A percentile compares a stretch with the other conserved stretches of the same genome.
Conservation (phyloP, 2,329 filamentous ascomycete species). For the Magnaporthiopsis rhizophila region DNA sequence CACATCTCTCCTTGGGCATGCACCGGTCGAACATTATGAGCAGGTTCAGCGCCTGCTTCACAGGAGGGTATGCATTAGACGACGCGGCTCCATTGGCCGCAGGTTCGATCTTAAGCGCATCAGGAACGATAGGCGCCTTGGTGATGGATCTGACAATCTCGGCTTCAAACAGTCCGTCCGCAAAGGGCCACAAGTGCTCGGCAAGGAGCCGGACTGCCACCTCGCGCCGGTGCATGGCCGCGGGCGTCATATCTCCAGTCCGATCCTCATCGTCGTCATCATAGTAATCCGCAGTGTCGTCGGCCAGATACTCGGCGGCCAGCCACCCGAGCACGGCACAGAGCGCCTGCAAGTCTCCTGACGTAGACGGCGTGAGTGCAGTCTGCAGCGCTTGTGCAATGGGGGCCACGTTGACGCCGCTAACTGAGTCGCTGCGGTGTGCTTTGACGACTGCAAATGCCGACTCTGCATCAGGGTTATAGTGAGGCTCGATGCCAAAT, state of each 20-base stretch:
- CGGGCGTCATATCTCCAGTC: slow-evolving; percentile 27
- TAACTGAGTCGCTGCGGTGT: slow-evolving; percentile 42
- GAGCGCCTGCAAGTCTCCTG: slow-evolving; percentile 36
- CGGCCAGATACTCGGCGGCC: slow-evolving; percentile 47
- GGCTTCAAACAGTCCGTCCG: slow-evolving; percentile 44
- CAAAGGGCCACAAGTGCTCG: slow-evolving; percentile 50
- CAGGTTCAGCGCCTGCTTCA: slow-evolving; percentile 50
- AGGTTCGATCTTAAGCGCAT: slow-evolving; percentile 41
- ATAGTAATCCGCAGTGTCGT: slow-evolving; percentile 44
- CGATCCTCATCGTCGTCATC: slow-evolving; percentile 25
- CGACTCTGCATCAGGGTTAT: slow-evolving; percentile 17
- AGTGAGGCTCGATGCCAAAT: slow-evolving; percentile 48
- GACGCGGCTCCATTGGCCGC: slow-evolving; percentile 37
- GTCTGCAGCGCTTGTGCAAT: slow-evolving; percentile 5
- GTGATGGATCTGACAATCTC: slow-evolving; percentile 49
- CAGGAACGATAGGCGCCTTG: slow-evolving; percentile 36
- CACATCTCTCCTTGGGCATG: slow-evolving; percentile 56
- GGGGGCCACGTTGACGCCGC: slow-evolving; percentile 40
- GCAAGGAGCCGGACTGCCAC: slow-evolving; percentile 47
- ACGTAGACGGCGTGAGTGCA: slow-evolving; percentile 30
- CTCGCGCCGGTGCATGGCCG: slow-evolving; percentile 45
- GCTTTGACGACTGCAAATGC: slow-evolving; percentile 31
- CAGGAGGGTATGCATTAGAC: slow-evolving; percentile 50
- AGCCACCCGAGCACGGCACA: slow-evolving; percentile 52
- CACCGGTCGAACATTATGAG: slow-evolving; percentile 55